Percentiles rank a stretch among this genome's conserved stretches.
phyloP scores from a whole-genome alignment of 164 flowering plant species.

The Brasenia schreberi region DNA sequence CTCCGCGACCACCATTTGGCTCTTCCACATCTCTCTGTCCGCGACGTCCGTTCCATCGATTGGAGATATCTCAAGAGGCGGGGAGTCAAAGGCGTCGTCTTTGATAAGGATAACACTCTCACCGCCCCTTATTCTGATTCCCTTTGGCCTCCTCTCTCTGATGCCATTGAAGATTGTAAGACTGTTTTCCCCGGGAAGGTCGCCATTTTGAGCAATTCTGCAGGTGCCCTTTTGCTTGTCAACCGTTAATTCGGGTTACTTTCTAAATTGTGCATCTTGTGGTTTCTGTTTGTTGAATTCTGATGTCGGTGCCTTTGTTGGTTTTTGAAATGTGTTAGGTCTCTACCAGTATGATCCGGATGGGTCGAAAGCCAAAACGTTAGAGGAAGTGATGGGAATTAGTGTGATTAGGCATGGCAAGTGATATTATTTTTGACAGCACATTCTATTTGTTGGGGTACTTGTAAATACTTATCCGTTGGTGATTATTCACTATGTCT shows the following conservation, averaged over 20 bases:
- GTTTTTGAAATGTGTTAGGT: conserved; percentile 19
- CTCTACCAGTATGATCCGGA: conserved; percentile 59
- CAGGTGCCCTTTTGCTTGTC: conserved; percentile 13
- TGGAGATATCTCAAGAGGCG: conserved; percentile 52
- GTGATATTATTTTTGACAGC: conserved; percentile 3
- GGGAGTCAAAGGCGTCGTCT: conserved; percentile 74
- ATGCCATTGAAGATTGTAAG: conserved; percentile 51
- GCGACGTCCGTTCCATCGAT: conserved; percentile 60
- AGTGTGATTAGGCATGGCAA: conserved; percentile 69
- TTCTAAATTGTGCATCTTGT: too few relatives aligned
- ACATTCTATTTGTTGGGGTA: too few relatives aligned
- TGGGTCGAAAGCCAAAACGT: conserved; percentile 50
- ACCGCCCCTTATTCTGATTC: conserved; percentile 65
- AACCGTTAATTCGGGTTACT: not conserved
- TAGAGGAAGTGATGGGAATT: conserved; percentile 57
- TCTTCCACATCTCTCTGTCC: conserved; percentile 60
- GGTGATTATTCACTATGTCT: too few relatives aligned
- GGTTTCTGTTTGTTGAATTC: too few relatives aligned
- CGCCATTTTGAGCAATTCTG: conserved; percentile 77
- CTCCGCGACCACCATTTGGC: conserved; percentile 38
- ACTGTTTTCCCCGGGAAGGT: conserved; percentile 44
- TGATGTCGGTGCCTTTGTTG: conserved; percentile 1
- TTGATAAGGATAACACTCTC: conserved; percentile 83
- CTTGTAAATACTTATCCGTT: too few relatives aligned
- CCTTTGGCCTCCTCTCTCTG: conserved; percentile 37